These are phyloP conservation scores for Coprinopsis strossmayeri DNA, from an alignment of 768 basidiomycete genomes.

Conservation along the genomic window DNA sequence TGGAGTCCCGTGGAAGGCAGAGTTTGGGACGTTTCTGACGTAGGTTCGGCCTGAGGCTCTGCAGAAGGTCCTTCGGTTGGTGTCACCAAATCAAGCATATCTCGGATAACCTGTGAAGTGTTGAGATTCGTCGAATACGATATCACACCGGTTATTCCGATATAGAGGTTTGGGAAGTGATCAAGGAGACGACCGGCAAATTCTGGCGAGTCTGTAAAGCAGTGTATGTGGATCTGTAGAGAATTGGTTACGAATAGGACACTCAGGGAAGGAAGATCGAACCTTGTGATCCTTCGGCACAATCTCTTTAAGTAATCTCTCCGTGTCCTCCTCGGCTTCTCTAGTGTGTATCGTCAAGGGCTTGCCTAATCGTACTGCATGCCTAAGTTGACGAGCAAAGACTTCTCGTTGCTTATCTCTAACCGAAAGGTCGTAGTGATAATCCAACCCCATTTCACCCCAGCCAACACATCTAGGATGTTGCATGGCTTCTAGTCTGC, in stretches of 20 bases:
- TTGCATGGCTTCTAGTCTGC: slow-evolving; percentile 68
- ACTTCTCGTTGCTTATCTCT: slow-evolving; percentile 60
- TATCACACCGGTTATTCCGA: slow-evolving; percentile 83
- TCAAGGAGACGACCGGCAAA: slow-evolving; percentile 66
- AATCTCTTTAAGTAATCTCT: slow-evolving; percentile 67
- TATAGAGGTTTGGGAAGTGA: slow-evolving; percentile 76
- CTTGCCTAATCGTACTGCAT: slow-evolving; percentile 64
- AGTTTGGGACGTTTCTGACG: no score
- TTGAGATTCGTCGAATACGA: slow-evolving; percentile 72
- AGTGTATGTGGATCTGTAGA: slow-evolving; percentile 75
- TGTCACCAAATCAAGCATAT: slow-evolving; percentile 42
- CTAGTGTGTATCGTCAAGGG: slow-evolving; percentile 83
- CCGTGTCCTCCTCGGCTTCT: slow-evolving; percentile 80
- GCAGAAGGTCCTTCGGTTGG: no score
- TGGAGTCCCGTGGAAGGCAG: slow-evolving; percentile 5
- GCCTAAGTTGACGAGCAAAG: slow-evolving; percentile 60
- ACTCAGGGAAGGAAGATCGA: slow-evolving; percentile 5
- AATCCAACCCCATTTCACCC: slow-evolving; percentile 87
- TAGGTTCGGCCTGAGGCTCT: no score
- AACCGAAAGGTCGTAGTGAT: slow-evolving; percentile 77
- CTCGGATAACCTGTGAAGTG: slow-evolving; percentile 60
- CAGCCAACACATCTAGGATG: slow-evolving; percentile 83
- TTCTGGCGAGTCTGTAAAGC: slow-evolving; percentile 77
- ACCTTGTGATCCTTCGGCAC: slow-evolving; percentile 70
- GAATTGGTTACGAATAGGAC: not conserved